Base-by-base conservation (phyloP, 441 rosid genomes). In the Corymbia citriodora region DNA sequence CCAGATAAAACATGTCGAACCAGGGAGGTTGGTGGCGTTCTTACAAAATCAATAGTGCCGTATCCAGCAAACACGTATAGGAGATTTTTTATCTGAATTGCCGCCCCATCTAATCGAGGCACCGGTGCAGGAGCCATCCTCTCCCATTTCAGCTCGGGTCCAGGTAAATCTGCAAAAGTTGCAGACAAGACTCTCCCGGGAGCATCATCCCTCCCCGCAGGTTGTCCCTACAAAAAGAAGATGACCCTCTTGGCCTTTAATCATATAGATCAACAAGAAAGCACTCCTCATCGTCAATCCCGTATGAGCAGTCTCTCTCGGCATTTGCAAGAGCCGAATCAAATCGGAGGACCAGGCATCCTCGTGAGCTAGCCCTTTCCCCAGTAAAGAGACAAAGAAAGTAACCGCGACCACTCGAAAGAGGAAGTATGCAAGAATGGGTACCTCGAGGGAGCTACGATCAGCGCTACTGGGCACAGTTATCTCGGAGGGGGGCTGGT, bases 51-150 rank as follows among this genome's bases (percentile, higher is more conserved):
- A 88, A 96, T 95, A 89, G 96, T 95, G 88, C 97, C 97, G 88
- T 98, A 98, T 88, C 99, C 99, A 63, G 99, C 99, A 92, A 97
- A 98, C 10, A 98, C 99, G 72, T 89, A 98, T 1, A 98, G 93
- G 87, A 92, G 96, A 91, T 97, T 92, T 93, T 92, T 93, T 63
- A 98, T 96, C 95, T 98, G 99, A 89, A 96, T 92, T 0, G 99
- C 98, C 88, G 98, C 98, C 65, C 99, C 99, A 91, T 97, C 99
- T 23, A 98, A 91, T 48, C 99, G 98, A 93, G 99, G 99, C 72
- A 98, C 99, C 40, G 98, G 99, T 1, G 99, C 95, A 93, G 93
- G 21, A 53, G 95, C 88, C 99, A 98, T 98, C 94, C 95, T 96
- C 94, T 97, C 95, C 99, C 99, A 97, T 89, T 95, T 88, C 36